phyloP scores from a whole-genome alignment of 306 rosid species.

The Medicago truncatula region DNA sequence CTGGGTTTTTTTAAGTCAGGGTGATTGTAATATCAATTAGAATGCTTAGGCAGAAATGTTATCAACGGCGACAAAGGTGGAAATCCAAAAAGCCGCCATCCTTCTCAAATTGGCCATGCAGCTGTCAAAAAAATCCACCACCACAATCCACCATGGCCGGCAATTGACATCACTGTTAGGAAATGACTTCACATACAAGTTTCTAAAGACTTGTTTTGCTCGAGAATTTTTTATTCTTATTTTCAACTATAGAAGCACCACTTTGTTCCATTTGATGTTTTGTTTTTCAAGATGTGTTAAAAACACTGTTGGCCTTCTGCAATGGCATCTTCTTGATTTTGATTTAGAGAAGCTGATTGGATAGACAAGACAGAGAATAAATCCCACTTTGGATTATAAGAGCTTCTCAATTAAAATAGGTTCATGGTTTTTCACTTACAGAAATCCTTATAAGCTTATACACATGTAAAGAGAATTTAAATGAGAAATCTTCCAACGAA shows the following conservation, averaged over 20 bases:
- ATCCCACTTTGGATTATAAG: background rate
- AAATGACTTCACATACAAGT: slow-evolving; percentile 3
- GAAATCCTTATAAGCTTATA: background rate
- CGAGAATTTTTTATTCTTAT: background rate
- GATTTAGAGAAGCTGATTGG: slow-evolving; percentile 25
- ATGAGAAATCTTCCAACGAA: background rate
- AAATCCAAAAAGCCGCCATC: too few species aligned
- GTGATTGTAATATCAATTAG: slow-evolving; percentile 8
- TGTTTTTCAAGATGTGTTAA: slow-evolving; percentile 14
- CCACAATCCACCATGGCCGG: too few species aligned
- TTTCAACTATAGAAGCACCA: background rate
- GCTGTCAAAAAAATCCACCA: too few species aligned
- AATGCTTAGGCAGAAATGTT: slow-evolving; percentile 9
- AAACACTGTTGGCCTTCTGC: slow-evolving; percentile 3
- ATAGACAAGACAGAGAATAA: slow-evolving; percentile 3
- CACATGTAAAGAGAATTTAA: background rate
- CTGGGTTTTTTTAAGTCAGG: background rate
- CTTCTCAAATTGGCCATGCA: too few species aligned
- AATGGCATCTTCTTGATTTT: slow-evolving; percentile 28
- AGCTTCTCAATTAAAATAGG: slow-evolving; percentile 1
- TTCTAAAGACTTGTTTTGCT: slow-evolving; percentile 3
- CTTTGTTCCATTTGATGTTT: background rate
- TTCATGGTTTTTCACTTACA: background rate
- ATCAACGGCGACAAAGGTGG: too few species aligned
- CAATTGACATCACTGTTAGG: background rate